phyloP scores from a whole-genome alignment of 83 land plant species.

The Diphasiastrum complanatum region DNA sequence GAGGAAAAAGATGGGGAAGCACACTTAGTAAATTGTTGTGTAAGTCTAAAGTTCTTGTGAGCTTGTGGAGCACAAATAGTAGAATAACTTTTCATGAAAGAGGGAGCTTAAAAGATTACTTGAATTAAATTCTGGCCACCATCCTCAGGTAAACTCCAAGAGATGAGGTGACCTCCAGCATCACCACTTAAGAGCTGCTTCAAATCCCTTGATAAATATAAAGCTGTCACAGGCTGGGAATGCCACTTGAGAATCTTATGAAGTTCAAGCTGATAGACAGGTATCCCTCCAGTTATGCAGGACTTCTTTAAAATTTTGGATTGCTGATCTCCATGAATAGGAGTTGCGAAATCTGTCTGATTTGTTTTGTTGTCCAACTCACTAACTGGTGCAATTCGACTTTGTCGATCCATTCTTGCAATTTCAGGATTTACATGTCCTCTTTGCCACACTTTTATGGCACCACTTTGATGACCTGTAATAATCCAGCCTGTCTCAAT shows the following conservation, averaged over 20 bases:
- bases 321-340: conserved; percentile 19
- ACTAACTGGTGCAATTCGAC: not conserved
- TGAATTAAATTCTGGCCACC: conserved; percentile 17
- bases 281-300: conserved; percentile 31
- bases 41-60: no score
- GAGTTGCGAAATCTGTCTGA: conserved; percentile 13
- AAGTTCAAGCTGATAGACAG: conserved; percentile 75
- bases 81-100: not conserved
- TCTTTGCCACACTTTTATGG: conserved; percentile 85
- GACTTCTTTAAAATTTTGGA: not conserved
- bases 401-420: not conserved
- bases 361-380: not conserved
- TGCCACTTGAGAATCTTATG: conserved; percentile 70
- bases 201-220: conserved; percentile 60
- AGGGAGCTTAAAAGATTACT: not conserved
- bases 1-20: not conserved
- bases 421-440: conserved; percentile 41
- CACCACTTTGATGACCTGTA: conserved; percentile 95
- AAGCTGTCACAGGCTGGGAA: conserved; percentile 77
- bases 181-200: conserved; percentile 96
- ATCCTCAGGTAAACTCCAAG: conserved; percentile 82
- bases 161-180: conserved; percentile 69
- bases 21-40: no score
- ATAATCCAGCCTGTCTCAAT: conserved; percentile 84
- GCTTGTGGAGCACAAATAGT: not conserved